Conservation (phyloP, 768 basidiomycete species). For the Collybia nuda region DNA sequence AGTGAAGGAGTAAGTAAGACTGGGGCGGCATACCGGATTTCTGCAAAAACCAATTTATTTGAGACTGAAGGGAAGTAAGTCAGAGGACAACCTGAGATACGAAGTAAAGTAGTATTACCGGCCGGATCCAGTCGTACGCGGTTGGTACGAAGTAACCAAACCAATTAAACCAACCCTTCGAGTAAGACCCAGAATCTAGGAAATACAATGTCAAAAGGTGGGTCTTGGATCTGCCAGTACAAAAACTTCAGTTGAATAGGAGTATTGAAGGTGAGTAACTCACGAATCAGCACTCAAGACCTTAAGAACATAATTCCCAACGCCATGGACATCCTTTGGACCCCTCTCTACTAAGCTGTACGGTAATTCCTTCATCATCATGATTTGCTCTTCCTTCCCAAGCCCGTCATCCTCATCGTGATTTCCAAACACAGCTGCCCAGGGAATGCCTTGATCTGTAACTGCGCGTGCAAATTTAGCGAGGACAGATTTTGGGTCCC, state of each 20-base stretch:
- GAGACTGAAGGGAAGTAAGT: constrained; percentile 41
- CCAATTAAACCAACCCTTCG: constrained; percentile 56
- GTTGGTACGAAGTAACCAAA: constrained; percentile 66
- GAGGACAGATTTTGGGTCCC: constrained; percentile 85
- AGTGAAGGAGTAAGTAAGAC: background rate
- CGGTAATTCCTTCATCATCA: constrained; percentile 74
- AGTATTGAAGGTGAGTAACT: constrained; percentile 28
- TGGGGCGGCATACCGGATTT: constrained; percentile 55
- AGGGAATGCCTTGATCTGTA: constrained; percentile 75
- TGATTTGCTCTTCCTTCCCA: constrained; percentile 62
- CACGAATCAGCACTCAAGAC: constrained; percentile 83
- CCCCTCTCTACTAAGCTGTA: constrained; percentile 83
- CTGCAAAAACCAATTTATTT: constrained; percentile 90
- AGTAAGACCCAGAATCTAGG: constrained; percentile 84
- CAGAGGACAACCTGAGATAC: background rate
- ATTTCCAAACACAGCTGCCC: constrained; percentile 94
- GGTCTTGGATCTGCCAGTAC: constrained; percentile 63
- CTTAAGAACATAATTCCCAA: constrained; percentile 89
- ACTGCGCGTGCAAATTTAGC: constrained; percentile 86
- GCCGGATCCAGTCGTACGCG: constrained; percentile 85
- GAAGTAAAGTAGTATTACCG: constrained; percentile 34
- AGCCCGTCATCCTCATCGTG: constrained; percentile 82
- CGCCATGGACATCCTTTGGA: constrained; percentile 82
- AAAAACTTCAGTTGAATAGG: background rate
- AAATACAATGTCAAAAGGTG: constrained; percentile 92